Evolutionary conservation across 2,329 filamentous ascomycete genomes (phyloP), one percentile per base, ranked within the genome.

Genomic region (Penicillium palitans): DNA sequence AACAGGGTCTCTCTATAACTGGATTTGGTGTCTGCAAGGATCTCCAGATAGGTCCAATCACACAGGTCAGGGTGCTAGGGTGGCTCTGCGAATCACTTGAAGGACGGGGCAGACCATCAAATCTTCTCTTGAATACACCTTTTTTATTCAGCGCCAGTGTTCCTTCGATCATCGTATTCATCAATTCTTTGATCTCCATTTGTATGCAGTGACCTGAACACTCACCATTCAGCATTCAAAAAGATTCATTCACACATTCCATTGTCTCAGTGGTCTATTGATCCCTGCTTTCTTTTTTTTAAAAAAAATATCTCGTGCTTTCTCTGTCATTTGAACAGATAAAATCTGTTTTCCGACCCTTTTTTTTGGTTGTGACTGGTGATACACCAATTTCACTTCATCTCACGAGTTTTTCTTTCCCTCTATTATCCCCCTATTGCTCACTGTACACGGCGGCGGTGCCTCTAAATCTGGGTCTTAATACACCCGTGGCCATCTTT

Each of bases 121-220:
- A 60, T 33, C 45, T 54, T 54, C 57, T 61, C 35, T 60, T 61
- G 35, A 50, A 53, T 50, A 48, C 40, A 45, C 49, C 55, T 55
- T 55, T 57, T 35, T 57, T 60, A 29, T 53, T 53, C 58, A 63
- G 60, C 61, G 61, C 52, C 64, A 61, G 58, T 63, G 64, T 65
- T 57, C 47, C 42, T 61, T 60, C 59, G 58, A 58, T 57, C 55
- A 58, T 68, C 72, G 68, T 74, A 72, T 67, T 64, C 64, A 63
- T 64, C 70, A 66, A 59, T 63, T 42, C 47, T 54, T 68, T 67
- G 52, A 59, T 66, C 61, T 69, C 68, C 61, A 65, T 70, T 68
- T 74, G 69, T 75, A 72, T 72, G 63, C 71, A 72, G 69, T 67
- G 67, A 62, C 60, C 53, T 65, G 63, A 65, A 61, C 57, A 60